These are phyloP conservation scores for Penicillium canariense DNA, from an alignment of 495 filamentous ascomycete genomes.

Conservation along the genomic window DNA sequence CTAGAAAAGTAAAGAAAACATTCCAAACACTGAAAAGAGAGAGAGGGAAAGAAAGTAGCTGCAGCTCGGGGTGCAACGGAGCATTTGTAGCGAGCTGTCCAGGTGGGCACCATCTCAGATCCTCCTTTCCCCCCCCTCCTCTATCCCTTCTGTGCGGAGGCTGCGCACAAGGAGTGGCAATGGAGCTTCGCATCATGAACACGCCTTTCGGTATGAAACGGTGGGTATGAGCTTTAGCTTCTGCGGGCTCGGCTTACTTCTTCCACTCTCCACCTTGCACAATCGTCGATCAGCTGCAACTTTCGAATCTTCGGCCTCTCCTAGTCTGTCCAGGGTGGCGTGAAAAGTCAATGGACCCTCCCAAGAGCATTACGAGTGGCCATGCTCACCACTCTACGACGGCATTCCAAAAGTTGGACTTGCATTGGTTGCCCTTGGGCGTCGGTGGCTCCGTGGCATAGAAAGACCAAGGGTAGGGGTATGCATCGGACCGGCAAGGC, in stretches of 20 bases:
- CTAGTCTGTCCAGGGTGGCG: background rate
- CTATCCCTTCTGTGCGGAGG: background rate
- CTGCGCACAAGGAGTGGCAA: background rate
- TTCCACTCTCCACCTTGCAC: conserved; percentile 2
- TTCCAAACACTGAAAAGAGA: background rate
- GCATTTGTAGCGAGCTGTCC: background rate
- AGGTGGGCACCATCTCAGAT: background rate
- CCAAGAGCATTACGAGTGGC: background rate
- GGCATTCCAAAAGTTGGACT: conserved; percentile 1
- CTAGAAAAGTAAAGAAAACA: background rate
- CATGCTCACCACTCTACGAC: background rate
- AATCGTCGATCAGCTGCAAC: conserved; percentile 1
- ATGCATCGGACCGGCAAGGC: background rate
- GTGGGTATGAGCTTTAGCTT: conserved; percentile 18
- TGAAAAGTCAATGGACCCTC: conserved; percentile 3
- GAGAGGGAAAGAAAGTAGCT: conserved; percentile 1
- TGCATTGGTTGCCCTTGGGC: conserved; percentile 9
- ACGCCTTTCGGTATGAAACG: conserved; percentile 3
- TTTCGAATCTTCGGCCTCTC: background rate
- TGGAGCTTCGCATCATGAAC: conserved; percentile 1
- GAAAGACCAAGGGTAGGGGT: conserved; percentile 6
- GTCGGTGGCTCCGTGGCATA: conserved; percentile 3
- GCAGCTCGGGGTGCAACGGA: background rate
- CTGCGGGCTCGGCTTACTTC: conserved; percentile 1
- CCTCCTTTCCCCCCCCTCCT: background rate